A percentile compares a stretch with the other conserved stretches of the same genome.
phyloP scores from a whole-genome alignment of 257 asterid species.

The Cruciata laevipes region DNA sequence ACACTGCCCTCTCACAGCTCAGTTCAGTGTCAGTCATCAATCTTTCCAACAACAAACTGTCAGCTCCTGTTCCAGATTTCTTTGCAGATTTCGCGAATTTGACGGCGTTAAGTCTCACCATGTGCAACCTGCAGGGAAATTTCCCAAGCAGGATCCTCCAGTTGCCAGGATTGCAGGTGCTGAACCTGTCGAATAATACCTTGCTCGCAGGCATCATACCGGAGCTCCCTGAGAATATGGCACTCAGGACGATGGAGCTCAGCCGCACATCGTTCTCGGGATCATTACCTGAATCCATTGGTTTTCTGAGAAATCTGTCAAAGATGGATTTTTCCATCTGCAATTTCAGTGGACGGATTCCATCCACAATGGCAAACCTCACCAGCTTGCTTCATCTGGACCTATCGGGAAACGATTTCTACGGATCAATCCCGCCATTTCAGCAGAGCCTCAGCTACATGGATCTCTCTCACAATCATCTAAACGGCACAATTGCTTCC shows the following conservation, averaged over 20 bases:
- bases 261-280: not conserved
- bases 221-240: not conserved
- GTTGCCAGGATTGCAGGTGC: conserved; percentile 1
- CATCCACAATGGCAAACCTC: conserved; percentile 15
- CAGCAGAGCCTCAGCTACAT: not conserved
- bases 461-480: conserved; percentile 15
- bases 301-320: conserved; percentile 9
- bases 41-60: conserved; percentile 9
- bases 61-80: not conserved
- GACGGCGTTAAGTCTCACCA: conserved; percentile 7
- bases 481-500: conserved; percentile 17
- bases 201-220: not conserved
- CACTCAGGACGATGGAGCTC: not conserved
- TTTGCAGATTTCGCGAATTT: conserved; percentile 7
- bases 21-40: conserved; percentile 11
- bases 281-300: conserved; percentile 15
- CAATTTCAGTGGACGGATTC: conserved; percentile 21
- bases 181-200: not conserved
- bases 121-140: conserved; percentile 16
- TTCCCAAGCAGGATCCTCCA: conserved; percentile 28
- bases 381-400: conserved; percentile 9
- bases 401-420: conserved; percentile 12
- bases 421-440: conserved; percentile 16
- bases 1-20: conserved; percentile 8
- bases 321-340: conserved; percentile 3